These are phyloP conservation scores for Chlorella sp. DNA, from an alignment of 139 green algal species.

Conservation along the genomic window DNA sequence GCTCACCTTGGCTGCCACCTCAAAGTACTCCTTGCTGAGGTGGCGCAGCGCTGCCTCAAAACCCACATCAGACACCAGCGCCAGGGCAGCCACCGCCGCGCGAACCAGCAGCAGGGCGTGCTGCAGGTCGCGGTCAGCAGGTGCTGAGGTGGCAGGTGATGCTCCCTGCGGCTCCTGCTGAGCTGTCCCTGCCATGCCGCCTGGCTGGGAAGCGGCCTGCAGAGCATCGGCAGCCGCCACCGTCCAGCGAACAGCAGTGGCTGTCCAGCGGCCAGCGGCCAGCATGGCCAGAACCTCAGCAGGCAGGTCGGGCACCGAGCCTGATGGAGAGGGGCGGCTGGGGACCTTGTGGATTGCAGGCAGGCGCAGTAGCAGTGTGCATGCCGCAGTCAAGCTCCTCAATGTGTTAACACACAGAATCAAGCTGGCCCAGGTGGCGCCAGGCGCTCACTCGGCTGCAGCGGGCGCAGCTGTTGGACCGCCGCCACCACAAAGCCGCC, in stretches of 20 bases:
- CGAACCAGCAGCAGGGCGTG: slow-evolving; percentile 21
- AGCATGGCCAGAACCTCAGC: slow-evolving; percentile 8
- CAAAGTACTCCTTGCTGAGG: slow-evolving; percentile 11
- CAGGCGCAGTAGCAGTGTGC: no score
- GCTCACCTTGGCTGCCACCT: neutral
- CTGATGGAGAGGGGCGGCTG: no score
- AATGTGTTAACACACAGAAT: no score
- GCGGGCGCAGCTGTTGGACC: neutral
- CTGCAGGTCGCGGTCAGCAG: neutral
- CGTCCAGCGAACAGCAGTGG: neutral
- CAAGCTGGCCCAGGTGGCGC: no score
- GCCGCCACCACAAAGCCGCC: slow-evolving; percentile 11
- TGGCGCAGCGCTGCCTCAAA: slow-evolving; percentile 28
- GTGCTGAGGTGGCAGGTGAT: neutral
- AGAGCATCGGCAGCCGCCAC: slow-evolving; percentile 1
- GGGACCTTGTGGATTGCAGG: no score
- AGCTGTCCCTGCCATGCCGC: no score
- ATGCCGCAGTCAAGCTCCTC: no score
- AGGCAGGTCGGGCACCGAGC: neutral
- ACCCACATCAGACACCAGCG: slow-evolving; percentile 14
- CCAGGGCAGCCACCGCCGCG: slow-evolving; percentile 6
- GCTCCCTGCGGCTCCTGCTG: neutral
- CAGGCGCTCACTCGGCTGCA: neutral
- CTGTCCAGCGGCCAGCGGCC: neutral
- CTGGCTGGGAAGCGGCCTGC: neutral